Conservation (phyloP, 2,329 filamentous ascomycete species). For the Alternaria brassicicola region DNA sequence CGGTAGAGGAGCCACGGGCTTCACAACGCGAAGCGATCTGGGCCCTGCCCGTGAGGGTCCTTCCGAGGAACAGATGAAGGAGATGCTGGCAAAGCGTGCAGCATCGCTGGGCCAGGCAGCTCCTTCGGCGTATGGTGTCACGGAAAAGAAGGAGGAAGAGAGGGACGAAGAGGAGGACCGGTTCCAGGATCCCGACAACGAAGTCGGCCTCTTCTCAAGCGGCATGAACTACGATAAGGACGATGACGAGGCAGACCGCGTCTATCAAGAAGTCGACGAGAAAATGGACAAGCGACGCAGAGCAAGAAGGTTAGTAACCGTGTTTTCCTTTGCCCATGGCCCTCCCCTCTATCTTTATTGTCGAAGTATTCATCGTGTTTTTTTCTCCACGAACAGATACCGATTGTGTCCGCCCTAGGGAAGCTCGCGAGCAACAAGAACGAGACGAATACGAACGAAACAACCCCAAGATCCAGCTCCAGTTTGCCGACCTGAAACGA, state of each 20-base stretch:
- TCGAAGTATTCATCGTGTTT: conserved; percentile 68
- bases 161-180: conserved; percentile 77
- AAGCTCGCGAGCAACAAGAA: conserved; percentile 91
- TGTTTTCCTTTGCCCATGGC: conserved; percentile 28
- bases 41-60: conserved; percentile 94
- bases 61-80: conserved; percentile 97
- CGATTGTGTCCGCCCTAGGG: conserved; percentile 75
- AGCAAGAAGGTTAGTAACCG: conserved; percentile 76
- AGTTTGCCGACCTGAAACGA: conserved; percentile 95
- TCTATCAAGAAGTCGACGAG: conserved; percentile 95
- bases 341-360: conserved; percentile 33
- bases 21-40: conserved; percentile 95
- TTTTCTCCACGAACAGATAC: conserved; percentile 75
- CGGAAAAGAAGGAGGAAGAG: conserved; percentile 72
- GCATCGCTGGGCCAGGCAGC: conserved; percentile 77
- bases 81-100: conserved; percentile 91
- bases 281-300: conserved; percentile 92
- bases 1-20: conserved; percentile 95
- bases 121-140: conserved; percentile 73
- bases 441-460: conserved; percentile 94
- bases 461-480: conserved; percentile 97
- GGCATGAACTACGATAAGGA: conserved; percentile 92
- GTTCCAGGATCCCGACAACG: conserved; percentile 96
- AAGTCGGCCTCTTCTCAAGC: conserved; percentile 92
- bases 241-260: conserved; percentile 95